Evolutionary conservation across 495 filamentous ascomycete genomes (phyloP).

Genomic region (Pyrenula massariospora): DNA sequence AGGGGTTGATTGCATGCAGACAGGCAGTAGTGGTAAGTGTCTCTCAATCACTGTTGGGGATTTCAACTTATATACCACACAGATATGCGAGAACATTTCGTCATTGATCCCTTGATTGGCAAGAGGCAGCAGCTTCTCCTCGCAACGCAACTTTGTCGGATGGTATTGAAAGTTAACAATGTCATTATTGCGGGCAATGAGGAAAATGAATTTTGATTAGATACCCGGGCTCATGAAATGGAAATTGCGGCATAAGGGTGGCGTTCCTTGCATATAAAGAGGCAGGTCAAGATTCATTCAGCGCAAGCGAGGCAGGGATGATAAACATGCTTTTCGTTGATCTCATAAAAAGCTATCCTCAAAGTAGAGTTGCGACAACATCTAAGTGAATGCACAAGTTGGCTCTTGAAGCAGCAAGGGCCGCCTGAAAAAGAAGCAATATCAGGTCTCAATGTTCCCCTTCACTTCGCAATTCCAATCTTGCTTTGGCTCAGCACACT

Average conservation of each 20-base stretch:
- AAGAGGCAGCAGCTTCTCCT: constrained; percentile 94
- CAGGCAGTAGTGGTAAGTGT: constrained; percentile 66
- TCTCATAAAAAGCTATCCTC: too few relatives aligned
- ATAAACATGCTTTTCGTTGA: too few relatives aligned
- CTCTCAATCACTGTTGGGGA: neutral
- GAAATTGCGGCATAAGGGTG: neutral
- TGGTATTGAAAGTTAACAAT: constrained; percentile 97
- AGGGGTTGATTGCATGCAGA: constrained; percentile 96
- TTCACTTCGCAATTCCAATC: too few relatives aligned
- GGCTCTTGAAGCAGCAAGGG: too few relatives aligned
- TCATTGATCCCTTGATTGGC: constrained; percentile 94
- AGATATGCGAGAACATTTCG: constrained; percentile 95
- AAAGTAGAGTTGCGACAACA: too few relatives aligned
- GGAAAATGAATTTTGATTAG: constrained; percentile 71
- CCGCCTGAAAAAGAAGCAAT: too few relatives aligned
- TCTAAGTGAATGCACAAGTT: too few relatives aligned
- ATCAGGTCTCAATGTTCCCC: too few relatives aligned
- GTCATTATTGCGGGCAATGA: constrained; percentile 92
- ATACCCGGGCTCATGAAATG: constrained; percentile 4
- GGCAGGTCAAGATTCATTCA: neutral
- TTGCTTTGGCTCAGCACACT: too few relatives aligned
- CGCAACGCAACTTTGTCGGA: constrained; percentile 93
- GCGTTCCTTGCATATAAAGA: neutral
- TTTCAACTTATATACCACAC: constrained; percentile 4
- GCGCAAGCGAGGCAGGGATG: neutral